Evolutionary conservation across 208 protist genomes (phyloP), one percentile per base, ranked within the genome.

Genomic region (Herpetomonas samuelpessoai): DNA sequence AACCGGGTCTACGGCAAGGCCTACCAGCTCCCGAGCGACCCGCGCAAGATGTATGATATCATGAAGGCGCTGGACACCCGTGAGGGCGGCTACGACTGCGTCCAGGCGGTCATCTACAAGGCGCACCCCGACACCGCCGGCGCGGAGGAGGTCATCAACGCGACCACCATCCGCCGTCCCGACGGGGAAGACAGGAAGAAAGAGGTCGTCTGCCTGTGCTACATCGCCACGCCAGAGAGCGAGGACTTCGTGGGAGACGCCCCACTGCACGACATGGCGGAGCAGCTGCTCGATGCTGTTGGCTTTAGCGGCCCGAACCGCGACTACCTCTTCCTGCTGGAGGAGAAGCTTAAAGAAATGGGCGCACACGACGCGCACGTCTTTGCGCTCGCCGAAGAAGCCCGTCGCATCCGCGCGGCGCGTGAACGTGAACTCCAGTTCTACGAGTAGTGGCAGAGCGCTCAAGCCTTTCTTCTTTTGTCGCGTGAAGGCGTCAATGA

Each of bases 251-350:
- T 91, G 16, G 87, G 87, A 9, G 65, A 68, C 14, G 80, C 62
- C 6, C 41, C 74, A 14, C 74, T 83, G 47, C 71, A 87, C 45
- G 64, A 41, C 24, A 89, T 94, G 64, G 88, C 84, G 39, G 62
- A 49, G 44, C 71, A 88, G 35, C 91, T 95, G 39, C 31, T 88
- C 21, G 55, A 65, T n/a, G 68, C 67, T 50, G 51, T 14, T 3
- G 88, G 88, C 10, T 51, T 58, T 6, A 91, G 83, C 58, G 88
- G 88, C 12, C 47, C 76, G 16, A 92, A 95, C 58, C 49, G 56
- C 2, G 88, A 95, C 58, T 95, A 95, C 52, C 74, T 95, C 24
- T 86, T 83, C 70, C 53, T 64, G 12, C 68, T 91, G 3, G 82
- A 74, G 0, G 68, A 79, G 21, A 54, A 48, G 39, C 79, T 94